These are phyloP conservation scores for Suillus sp. DNA, from an alignment of 768 basidiomycete species.

Conservation along the genomic window DNA sequence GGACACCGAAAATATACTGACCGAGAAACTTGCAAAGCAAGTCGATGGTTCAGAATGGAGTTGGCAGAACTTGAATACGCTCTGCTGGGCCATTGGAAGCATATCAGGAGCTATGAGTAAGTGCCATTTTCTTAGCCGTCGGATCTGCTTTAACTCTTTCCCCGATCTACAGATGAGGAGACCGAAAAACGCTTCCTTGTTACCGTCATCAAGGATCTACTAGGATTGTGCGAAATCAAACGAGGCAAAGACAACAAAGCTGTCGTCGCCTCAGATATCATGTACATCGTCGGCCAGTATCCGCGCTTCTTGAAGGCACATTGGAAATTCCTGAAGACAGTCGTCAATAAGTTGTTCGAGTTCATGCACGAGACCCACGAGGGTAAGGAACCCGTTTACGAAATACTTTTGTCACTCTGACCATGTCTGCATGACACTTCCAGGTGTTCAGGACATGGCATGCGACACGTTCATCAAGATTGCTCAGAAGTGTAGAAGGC, in stretches of 20 bases:
- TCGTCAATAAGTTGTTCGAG: conserved; percentile 99
- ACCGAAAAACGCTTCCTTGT: conserved; percentile 99
- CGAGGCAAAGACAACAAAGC: conserved; percentile 99
- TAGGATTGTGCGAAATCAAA: conserved; percentile 98
- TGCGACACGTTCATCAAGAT: conserved; percentile 99
- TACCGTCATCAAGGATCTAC: conserved; percentile 96
- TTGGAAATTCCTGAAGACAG: conserved; percentile 99
- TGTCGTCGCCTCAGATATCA: conserved; percentile 93
- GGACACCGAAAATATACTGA: conserved; percentile 96
- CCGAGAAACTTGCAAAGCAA: conserved; percentile 96
- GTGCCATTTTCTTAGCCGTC: conserved; percentile 32
- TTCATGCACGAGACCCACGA: conserved; percentile 99
- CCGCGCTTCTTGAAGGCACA: conserved; percentile 99
- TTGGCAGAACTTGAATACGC: conserved; percentile 98
- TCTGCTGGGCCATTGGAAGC: conserved; percentile 99
- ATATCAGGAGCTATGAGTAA: conserved; percentile 99
- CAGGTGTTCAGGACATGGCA: conserved; percentile 99
- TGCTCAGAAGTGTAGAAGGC: conserved; percentile 95
- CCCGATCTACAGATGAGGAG: conserved; percentile 75
- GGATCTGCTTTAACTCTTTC: conserved; percentile 6
- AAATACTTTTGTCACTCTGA: conserved; percentile 22
- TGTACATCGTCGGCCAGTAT: conserved; percentile 99
- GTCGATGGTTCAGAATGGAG: conserved; percentile 99
- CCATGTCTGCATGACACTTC: conserved; percentile 6
- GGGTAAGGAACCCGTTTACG: conserved; percentile 44